phyloP scores from a whole-genome alignment of 2,329 filamentous ascomycete species.

The Fusarium torreyae region DNA sequence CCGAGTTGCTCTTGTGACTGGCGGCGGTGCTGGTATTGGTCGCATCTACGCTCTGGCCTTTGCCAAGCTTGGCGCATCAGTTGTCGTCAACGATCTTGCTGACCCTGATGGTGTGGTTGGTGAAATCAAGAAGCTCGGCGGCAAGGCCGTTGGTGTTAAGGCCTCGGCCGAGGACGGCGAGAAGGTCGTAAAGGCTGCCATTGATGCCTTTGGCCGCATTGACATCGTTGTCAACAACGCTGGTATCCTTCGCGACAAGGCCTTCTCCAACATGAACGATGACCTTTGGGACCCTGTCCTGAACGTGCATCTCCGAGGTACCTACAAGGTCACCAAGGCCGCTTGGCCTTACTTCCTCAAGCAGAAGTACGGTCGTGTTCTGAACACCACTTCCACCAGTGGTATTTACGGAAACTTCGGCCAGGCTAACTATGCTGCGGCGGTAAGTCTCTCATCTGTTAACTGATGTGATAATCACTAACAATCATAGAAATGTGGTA shows the following conservation, averaged over 20 bases:
- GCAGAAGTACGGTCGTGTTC: slow-evolving; percentile 97
- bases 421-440: slow-evolving; percentile 96
- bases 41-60: slow-evolving; percentile 92
- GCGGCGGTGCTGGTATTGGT: slow-evolving; percentile 90
- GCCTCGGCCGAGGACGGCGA: slow-evolving; percentile 95
- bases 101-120: slow-evolving; percentile 92
- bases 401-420: slow-evolving; percentile 99
- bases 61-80: slow-evolving; percentile 83
- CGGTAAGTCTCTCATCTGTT: slow-evolving; percentile 67
- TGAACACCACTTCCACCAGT: slow-evolving; percentile 97
- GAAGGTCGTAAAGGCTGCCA: slow-evolving; percentile 89
- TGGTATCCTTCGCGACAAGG: slow-evolving; percentile 97
- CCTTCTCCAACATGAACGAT: slow-evolving; percentile 98
- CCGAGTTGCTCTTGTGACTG: slow-evolving; percentile 89
- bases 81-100: slow-evolving; percentile 96
- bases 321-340: slow-evolving; percentile 97
- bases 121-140: slow-evolving; percentile 92
- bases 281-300: slow-evolving; percentile 92
- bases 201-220: slow-evolving; percentile 92
- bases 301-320: slow-evolving; percentile 92
- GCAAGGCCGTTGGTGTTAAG: slow-evolving; percentile 93
- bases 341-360: slow-evolving; percentile 98
- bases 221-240: slow-evolving; percentile 99
- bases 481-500: slow-evolving; percentile 81
- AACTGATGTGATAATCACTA: slow-evolving; percentile 27